Evolutionary conservation across 345 rosid species (phyloP).

Genomic region (Balakata baccata): DNA sequence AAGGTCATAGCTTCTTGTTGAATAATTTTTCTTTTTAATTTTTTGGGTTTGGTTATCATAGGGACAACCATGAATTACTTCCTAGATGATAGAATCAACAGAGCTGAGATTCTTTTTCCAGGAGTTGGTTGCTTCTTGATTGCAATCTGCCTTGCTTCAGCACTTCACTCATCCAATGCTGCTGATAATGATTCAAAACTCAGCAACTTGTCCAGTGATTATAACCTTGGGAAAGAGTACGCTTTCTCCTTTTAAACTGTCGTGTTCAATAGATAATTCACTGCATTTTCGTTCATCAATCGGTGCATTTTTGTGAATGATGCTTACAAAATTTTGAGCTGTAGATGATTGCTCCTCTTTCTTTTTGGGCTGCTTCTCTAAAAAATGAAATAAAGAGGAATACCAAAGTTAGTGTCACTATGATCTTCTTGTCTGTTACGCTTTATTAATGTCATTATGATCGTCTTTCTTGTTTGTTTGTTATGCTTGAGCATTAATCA

Average conservation of each 20-base stretch:
- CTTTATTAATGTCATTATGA: neutral
- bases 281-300: neutral
- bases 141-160: slow-evolving; percentile 73
- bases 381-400: neutral
- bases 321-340: neutral
- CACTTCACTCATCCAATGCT: slow-evolving; percentile 70
- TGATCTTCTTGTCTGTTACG: neutral
- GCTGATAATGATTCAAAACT: slow-evolving; percentile 69
- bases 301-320: neutral
- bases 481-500: neutral
- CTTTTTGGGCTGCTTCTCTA: too few species aligned
- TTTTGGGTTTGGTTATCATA: slow-evolving; percentile 30
- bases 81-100: slow-evolving; percentile 71
- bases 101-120: slow-evolving; percentile 69
- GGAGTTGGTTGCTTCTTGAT: slow-evolving; percentile 84
- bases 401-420: neutral
- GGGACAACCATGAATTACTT: slow-evolving; percentile 84
- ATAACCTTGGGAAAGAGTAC: slow-evolving; percentile 32
- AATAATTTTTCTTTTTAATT: neutral
- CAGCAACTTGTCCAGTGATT: slow-evolving; percentile 27
- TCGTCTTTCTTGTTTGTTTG: neutral
- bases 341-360: too few species aligned
- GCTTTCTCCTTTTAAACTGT: neutral
- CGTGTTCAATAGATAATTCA: neutral
- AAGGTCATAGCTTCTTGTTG: neutral